Percentiles rank a stretch among this genome's conserved stretches.
phyloP scores from a whole-genome alignment of 192 early-diverging fungal genomes.

The Backusella tuberculispora region DNA sequence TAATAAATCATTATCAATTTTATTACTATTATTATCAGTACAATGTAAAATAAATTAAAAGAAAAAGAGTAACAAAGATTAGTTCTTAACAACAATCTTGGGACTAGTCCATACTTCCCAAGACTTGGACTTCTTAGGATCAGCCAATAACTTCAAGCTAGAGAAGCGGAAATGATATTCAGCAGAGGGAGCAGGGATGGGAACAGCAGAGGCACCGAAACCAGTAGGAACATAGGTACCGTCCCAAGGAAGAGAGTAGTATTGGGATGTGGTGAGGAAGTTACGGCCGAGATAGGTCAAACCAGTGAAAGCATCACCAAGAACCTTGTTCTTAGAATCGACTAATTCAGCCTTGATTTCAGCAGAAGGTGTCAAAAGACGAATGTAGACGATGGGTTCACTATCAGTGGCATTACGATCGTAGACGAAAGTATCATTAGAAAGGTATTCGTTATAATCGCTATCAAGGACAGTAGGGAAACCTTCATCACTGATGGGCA shows the following conservation, averaged over 20 bases:
- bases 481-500: conserved; percentile 48
- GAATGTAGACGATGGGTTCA: conserved; percentile 20
- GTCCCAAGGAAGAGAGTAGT: conserved; percentile 19
- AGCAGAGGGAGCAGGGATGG: conserved; percentile 26
- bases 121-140: conserved; percentile 31
- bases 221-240: conserved; percentile 26
- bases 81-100: conserved; percentile 33
- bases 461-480: conserved; percentile 11
- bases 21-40: too few species aligned
- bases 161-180: conserved; percentile 28
- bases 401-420: conserved; percentile 16
- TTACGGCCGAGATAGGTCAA: conserved; percentile 32
- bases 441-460: conserved; percentile 17
- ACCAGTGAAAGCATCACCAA: conserved; percentile 24
- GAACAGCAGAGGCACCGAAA: background rate
- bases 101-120: conserved; percentile 30
- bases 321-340: conserved; percentile 32
- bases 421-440: conserved; percentile 21
- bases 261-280: conserved; percentile 20
- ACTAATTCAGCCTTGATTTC: conserved; percentile 32
- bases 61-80: background rate
- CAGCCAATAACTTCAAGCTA: conserved; percentile 38
- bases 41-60: background rate
- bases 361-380: conserved; percentile 31
- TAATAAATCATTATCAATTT: too few species aligned